Evolutionary conservation across 2,329 filamentous ascomycete species (phyloP).

Genomic region (Didymella pinodella): DNA sequence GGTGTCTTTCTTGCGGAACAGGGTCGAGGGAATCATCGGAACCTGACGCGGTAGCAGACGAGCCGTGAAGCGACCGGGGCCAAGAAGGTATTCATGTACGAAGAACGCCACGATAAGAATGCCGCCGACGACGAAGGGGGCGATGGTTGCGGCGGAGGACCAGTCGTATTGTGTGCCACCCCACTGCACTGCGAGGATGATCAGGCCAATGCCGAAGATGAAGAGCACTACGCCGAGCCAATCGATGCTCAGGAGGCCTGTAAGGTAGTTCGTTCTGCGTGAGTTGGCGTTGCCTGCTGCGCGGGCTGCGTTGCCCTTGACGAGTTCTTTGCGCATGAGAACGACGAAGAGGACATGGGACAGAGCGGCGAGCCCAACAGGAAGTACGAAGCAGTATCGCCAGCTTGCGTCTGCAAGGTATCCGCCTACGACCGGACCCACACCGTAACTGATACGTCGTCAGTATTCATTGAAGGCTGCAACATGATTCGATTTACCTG

Average conservation of each 20-base stretch:
- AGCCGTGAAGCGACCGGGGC: conserved; percentile 58
- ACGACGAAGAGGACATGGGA: conserved; percentile 64
- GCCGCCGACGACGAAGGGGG: conserved; percentile 61
- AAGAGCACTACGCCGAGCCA: conserved; percentile 47
- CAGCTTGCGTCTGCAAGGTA: conserved; percentile 65
- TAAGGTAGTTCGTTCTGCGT: conserved; percentile 45
- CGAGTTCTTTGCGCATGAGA: conserved; percentile 65
- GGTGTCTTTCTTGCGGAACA: conserved; percentile 66
- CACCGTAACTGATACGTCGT: conserved; percentile 56
- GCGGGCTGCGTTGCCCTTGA: conserved; percentile 58
- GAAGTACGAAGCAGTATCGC: conserved; percentile 72
- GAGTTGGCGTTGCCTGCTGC: conserved; percentile 37
- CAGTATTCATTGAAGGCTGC: neutral
- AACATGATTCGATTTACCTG: conserved; percentile 35
- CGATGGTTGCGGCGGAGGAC: conserved; percentile 63
- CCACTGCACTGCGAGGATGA: conserved; percentile 58
- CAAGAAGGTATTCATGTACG: conserved; percentile 63
- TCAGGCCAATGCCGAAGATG: conserved; percentile 45
- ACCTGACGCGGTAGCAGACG: conserved; percentile 62
- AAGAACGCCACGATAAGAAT: conserved; percentile 59
- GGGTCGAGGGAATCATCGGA: conserved; percentile 69
- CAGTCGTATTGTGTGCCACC: conserved; percentile 67
- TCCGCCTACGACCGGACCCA: conserved; percentile 69
- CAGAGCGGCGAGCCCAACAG: conserved; percentile 48
- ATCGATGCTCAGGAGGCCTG: conserved; percentile 56